Base-by-base conservation (phyloP, 208 protist species). In the Borovskyia barvae region DNA sequence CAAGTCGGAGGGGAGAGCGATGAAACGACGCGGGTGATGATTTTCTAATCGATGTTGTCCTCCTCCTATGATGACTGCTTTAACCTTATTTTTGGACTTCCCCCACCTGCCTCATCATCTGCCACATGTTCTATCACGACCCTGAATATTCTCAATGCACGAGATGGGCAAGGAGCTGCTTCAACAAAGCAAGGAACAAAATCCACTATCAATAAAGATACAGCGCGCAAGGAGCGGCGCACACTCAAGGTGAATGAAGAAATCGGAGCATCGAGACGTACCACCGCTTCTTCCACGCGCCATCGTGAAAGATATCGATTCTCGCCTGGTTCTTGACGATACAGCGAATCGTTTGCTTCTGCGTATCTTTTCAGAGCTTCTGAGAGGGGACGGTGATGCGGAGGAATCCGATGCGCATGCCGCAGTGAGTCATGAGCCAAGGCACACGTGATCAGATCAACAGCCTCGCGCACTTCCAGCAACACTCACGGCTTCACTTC, bases 401-500 rank as follows among this genome's bases (percentile, higher is more conserved):
- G 24, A 17, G 4, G 32, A 25, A 1, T 0, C 41, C 3, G 8
- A 37, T 8, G 26, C 5, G 11, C 5, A 17, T 17, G 8, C 22
- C 30, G 30, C 26, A 39, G 35, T 8, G 14, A 8, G 26, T 36
- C 25, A 66, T 60, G 59, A 58, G 55, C 55, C 41, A 59, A 39
- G 39, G 37, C 32, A 59, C 33, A 15, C 66, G 49, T 15, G 64
- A 82, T 12, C 77, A 89, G 58, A 54, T 89, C 54, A 95, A 95
- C 59, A 92, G 77, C 50, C 53, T 97, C n/a, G 53, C 75, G 17
- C 68, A 93, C 41, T 97, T 92, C 66, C 78, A 94, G 60, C 84
- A 89, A 33, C 77, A 90, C 57, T 96, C 90, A 2, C 72, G 95
- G 2, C 79, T 98, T 9, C 91, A 98, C 53, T 98, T 97, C 68